These are phyloP conservation scores for Lasiodiplodia sp. DNA, from an alignment of 2,329 filamentous ascomycete genomes.

Conservation along the genomic window DNA sequence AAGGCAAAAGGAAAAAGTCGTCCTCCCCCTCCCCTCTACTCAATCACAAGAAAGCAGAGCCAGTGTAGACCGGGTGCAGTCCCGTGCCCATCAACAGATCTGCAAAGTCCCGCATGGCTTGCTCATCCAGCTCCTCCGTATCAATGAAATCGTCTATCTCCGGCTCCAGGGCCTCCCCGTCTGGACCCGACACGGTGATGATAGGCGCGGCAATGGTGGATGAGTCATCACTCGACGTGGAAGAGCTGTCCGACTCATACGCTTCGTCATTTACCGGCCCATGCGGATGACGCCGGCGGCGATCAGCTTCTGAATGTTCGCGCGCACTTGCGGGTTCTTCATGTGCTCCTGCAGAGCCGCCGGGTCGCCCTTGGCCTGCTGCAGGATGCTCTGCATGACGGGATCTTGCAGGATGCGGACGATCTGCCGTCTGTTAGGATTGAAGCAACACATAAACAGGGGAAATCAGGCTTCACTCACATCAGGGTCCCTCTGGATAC, in stretches of 20 bases:
- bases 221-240: not conserved
- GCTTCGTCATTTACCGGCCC: constrained; percentile 56
- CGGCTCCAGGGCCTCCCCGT: constrained; percentile 10
- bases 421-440: constrained; percentile 61
- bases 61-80: constrained; percentile 14
- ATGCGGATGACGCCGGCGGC: constrained; percentile 90
- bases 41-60: constrained; percentile 16
- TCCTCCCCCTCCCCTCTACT: not conserved
- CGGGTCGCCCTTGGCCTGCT: constrained; percentile 94
- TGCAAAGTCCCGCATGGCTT: constrained; percentile 9
- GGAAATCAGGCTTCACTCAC: constrained; percentile 59
- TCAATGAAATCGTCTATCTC: not conserved
- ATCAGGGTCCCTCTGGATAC: constrained; percentile 89
- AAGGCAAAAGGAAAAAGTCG: not conserved
- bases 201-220: not conserved
- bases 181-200: constrained; percentile 21
- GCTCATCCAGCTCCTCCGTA: constrained; percentile 10
- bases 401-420: constrained; percentile 92
- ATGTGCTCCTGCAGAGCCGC: constrained; percentile 95
- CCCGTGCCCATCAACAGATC: constrained; percentile 14
- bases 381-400: constrained; percentile 96
- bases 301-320: constrained; percentile 93
- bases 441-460: constrained; percentile 1
- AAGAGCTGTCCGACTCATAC: not conserved
- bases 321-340: constrained; percentile 84